Evolutionary conservation across 164 flowering plant genomes (phyloP).

Genomic region (Litsea cubeba): DNA sequence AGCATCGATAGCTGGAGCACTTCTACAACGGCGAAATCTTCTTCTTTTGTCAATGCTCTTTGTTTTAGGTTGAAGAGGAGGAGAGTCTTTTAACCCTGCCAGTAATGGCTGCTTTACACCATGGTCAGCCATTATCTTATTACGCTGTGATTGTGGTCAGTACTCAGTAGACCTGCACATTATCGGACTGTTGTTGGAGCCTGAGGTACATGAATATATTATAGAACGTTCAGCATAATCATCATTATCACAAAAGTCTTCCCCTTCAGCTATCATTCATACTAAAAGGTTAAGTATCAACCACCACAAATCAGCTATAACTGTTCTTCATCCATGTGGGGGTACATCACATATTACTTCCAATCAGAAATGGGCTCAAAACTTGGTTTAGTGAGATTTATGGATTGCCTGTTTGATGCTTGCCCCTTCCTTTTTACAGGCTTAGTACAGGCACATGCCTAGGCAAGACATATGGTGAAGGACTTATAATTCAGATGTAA

Average conservation of each 20-base stretch:
- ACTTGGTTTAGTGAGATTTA: too few species aligned
- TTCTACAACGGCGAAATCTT: constrained; percentile 37
- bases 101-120: constrained; percentile 36
- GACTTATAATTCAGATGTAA: too few species aligned
- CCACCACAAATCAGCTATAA: too few species aligned
- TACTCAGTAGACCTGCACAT: neutral
- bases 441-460: too few species aligned
- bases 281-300: too few species aligned
- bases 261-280: neutral
- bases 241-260: neutral
- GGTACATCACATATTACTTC: neutral
- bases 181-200: neutral
- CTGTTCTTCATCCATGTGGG: neutral
- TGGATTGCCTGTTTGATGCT: too few species aligned
- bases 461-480: too few species aligned
- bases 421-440: too few species aligned
- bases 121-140: constrained; percentile 23
- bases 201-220: neutral
- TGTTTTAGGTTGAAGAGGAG: constrained; percentile 14
- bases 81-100: constrained; percentile 16
- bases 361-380: too few species aligned
- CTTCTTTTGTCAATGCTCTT: constrained; percentile 19
- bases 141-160: too few species aligned
- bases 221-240: too few species aligned
- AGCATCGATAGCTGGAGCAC: constrained; percentile 40